Base-by-base conservation (phyloP, 2,329 filamentous ascomycete genomes). In the Drechslerella dactyloides region DNA sequence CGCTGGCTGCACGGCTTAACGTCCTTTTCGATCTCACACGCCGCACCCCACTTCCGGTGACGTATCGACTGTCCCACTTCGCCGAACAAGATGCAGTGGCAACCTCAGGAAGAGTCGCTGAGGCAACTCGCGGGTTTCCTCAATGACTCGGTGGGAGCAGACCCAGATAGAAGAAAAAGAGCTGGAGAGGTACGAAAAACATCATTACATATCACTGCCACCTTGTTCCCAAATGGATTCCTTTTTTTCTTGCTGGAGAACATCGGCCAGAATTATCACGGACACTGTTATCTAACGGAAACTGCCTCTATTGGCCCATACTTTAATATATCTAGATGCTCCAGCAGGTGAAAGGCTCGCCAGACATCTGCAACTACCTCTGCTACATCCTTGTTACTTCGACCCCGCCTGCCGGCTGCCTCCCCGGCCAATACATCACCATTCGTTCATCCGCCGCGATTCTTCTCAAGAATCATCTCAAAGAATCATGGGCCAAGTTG, bases 351-450 rank as follows among this genome's bases (percentile, higher is more conserved):
- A 96, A 91, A 79, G 82, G 84, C 58, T 94, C 90, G 10, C 93
- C 93, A 54, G 93, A 97, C 80, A 90, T 97, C 83, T 93, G 96
- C 83, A 97, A 97, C 82, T 99, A 99, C 80, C 87, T 99, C 50
- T 90, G 91, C 76, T 97, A 90, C 80, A 86, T 99, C 74, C 91
- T 96, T 80, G 91, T 90, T 70, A 80, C 83, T 64, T 87, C 83
- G 74, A 82, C 90, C 78, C 85, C 84, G 58, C 77, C 83, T 75
- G 78, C 84, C 74, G 83, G 90, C 78, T 37, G 56, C 55, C 54
- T 65, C 35, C 50, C 50, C 23, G 1, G 50, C 24, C 88, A 91
- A 82, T 85, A 89, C 79, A 82, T 91, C 56, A 51, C 44, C 44
- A 89, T 96, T 73, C 89, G 94, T 74, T 90, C 90, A 72, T 90